A percentile compares a stretch with the other conserved stretches of the same genome.
These are phyloP conservation scores for Lithohypha guttulata DNA, from an alignment of 2,329 filamentous ascomycete genomes.

Conservation along the genomic window DNA sequence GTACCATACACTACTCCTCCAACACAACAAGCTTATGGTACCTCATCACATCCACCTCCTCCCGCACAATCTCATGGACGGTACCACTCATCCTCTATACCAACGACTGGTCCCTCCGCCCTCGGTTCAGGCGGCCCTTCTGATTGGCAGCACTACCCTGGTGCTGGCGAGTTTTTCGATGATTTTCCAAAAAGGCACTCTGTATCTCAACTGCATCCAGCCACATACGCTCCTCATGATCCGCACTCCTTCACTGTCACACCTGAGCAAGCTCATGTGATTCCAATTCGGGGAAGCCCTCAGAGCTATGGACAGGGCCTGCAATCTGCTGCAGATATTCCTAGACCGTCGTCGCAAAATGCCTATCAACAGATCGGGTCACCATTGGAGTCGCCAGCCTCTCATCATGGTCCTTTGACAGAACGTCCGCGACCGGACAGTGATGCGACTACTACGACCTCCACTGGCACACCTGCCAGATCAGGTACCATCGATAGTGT, in stretches of 20 bases:
- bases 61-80: conserved; percentile 6
- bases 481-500: conserved; percentile 34
- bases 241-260: background rate
- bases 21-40: conserved; percentile 11
- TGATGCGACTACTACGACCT: background rate
- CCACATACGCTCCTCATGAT: background rate
- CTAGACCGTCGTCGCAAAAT: background rate
- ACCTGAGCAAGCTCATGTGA: conserved; percentile 6
- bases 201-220: background rate
- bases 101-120: conserved; percentile 24
- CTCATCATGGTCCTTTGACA: background rate
- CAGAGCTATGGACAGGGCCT: conserved; percentile 4
- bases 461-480: conserved; percentile 9
- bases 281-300: conserved; percentile 11
- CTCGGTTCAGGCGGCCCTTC: conserved; percentile 35
- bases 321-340: background rate
- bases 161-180: conserved; percentile 4
- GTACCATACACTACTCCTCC: conserved; percentile 10
- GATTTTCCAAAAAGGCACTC: background rate
- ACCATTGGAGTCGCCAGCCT: background rate
- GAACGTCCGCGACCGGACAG: background rate
- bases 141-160: conserved; percentile 35
- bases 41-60: conserved; percentile 20
- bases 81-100: conserved; percentile 2
- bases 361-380: background rate